A percentile compares a stretch with the other conserved stretches of the same genome.
Evolutionary conservation across 2,329 filamentous ascomycete species (phyloP).

Genomic region (Colletotrichum sublineola): DNA sequence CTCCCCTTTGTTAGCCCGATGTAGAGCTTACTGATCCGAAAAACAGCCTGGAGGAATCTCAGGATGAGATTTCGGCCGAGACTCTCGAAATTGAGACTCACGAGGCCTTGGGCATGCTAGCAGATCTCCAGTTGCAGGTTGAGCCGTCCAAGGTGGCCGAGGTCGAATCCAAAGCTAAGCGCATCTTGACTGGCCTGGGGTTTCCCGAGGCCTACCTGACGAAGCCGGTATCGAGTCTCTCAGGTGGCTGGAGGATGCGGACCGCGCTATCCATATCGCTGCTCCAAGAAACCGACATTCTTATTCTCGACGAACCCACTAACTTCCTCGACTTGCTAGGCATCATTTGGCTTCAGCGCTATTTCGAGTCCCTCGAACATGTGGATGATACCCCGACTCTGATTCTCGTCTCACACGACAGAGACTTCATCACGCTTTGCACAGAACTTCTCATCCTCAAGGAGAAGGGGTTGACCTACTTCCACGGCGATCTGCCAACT

Average conservation of each 20-base stretch:
- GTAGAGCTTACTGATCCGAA: slow-evolving; percentile 18
- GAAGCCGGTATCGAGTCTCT: slow-evolving; percentile 74
- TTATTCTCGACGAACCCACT: slow-evolving; percentile 88
- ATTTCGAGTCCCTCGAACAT: slow-evolving; percentile 72
- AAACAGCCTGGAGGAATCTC: slow-evolving; percentile 62
- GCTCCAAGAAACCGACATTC: slow-evolving; percentile 79
- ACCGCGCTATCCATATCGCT: slow-evolving; percentile 75
- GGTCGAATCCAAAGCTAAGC: slow-evolving; percentile 75
- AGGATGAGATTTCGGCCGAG: slow-evolving; percentile 68
- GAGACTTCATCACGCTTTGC: slow-evolving; percentile 82
- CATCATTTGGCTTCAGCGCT: slow-evolving; percentile 86
- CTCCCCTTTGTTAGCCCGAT: neutral
- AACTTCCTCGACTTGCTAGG: slow-evolving; percentile 88
- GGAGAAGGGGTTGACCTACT: slow-evolving; percentile 78
- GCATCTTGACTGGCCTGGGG: slow-evolving; percentile 77
- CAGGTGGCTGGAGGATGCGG: slow-evolving; percentile 83
- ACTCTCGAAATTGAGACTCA: slow-evolving; percentile 74
- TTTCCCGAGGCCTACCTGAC: slow-evolving; percentile 74
- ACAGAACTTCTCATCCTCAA: slow-evolving; percentile 83
- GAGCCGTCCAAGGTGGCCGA: slow-evolving; percentile 75
- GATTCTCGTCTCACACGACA: slow-evolving; percentile 86
- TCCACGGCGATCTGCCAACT: slow-evolving; percentile 79
- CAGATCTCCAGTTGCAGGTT: slow-evolving; percentile 75
- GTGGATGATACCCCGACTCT: slow-evolving; percentile 72
- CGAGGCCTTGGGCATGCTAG: slow-evolving; percentile 77